Evolutionary conservation across 2,329 filamentous ascomycete species (phyloP).

Genomic region (Ophiocordyceps australis): DNA sequence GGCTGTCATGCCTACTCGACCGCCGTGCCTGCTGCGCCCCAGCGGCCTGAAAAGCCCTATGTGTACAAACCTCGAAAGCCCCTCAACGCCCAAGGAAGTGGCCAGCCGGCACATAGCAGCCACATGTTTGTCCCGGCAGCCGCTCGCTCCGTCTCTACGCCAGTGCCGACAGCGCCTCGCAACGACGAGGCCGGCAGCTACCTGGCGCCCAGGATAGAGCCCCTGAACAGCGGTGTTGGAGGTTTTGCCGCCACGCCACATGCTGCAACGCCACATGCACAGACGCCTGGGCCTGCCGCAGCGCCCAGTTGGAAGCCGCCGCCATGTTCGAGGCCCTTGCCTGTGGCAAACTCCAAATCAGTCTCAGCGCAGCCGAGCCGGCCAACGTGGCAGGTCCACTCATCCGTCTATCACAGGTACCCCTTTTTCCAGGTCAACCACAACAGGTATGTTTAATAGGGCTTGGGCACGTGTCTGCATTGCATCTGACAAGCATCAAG

Average conservation of each 20-base stretch:
- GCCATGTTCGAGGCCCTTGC: no score
- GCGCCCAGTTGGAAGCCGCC: background rate
- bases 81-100: slow-evolving; percentile 7
- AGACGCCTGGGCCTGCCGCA: no score
- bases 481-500: no score
- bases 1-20: slow-evolving; percentile 5
- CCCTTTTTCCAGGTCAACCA: slow-evolving; percentile 41
- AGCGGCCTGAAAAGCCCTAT: slow-evolving; percentile 27
- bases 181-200: no score
- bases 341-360: slow-evolving; percentile 1
- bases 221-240: no score
- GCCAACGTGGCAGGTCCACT: slow-evolving; percentile 14
- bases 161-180: background rate
- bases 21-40: slow-evolving; percentile 1
- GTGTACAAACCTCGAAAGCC: slow-evolving; percentile 30
- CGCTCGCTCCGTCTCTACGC: background rate
- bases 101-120: slow-evolving; percentile 7
- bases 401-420: slow-evolving; percentile 32
- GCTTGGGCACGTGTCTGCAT: no score
- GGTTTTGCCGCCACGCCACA: no score
- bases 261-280: no score
- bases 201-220: no score
- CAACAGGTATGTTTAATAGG: slow-evolving; percentile 33
- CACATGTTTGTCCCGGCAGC: slow-evolving; percentile 8
- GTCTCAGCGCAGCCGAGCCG: slow-evolving; percentile 8